Evolutionary conservation across 1,284 basidiomycete genomes (phyloP).

Genomic region (Nidula niveotomentosa): DNA sequence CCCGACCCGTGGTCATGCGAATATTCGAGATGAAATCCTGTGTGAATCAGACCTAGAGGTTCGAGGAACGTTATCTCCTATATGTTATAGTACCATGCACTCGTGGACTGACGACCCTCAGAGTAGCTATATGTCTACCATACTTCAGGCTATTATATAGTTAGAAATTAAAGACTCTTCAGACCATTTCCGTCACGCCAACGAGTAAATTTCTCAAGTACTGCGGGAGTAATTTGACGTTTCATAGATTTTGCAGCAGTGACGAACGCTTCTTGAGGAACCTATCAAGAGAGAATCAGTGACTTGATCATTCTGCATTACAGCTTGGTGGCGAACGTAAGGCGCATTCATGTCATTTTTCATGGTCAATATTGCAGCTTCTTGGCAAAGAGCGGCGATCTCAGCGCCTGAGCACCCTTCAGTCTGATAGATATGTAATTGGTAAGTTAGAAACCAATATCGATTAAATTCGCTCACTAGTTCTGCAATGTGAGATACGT

Average conservation of each 20-base stretch:
- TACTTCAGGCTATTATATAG: too few relatives aligned
- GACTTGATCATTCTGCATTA: background rate
- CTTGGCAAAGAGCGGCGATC: conserved; percentile 90
- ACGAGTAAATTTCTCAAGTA: conserved; percentile 67
- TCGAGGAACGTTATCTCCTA: too few relatives aligned
- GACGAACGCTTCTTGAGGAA: conserved; percentile 75
- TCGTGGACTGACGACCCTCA: too few relatives aligned
- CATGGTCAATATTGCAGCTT: conserved; percentile 93
- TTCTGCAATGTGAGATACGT: conserved; percentile 70
- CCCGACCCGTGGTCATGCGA: too few relatives aligned
- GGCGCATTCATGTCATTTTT: conserved; percentile 79
- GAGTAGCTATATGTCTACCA: too few relatives aligned
- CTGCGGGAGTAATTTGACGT: conserved; percentile 84
- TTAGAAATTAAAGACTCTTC: conserved; percentile 5
- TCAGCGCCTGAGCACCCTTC: conserved; percentile 98
- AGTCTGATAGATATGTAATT: conserved; percentile 50
- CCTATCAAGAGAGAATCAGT: conserved; percentile 39
- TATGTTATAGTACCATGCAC: too few relatives aligned
- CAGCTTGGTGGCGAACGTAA: conserved; percentile 48
- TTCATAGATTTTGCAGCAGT: conserved; percentile 75
- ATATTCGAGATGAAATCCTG: too few relatives aligned
- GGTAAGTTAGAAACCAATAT: background rate
- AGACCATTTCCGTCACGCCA: conserved; percentile 47
- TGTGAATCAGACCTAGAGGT: too few relatives aligned
- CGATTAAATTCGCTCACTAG: conserved; percentile 53